Evolutionary conservation across 2,329 filamentous ascomycete species (phyloP).

Genomic region (Fusarium gaditjirri): DNA sequence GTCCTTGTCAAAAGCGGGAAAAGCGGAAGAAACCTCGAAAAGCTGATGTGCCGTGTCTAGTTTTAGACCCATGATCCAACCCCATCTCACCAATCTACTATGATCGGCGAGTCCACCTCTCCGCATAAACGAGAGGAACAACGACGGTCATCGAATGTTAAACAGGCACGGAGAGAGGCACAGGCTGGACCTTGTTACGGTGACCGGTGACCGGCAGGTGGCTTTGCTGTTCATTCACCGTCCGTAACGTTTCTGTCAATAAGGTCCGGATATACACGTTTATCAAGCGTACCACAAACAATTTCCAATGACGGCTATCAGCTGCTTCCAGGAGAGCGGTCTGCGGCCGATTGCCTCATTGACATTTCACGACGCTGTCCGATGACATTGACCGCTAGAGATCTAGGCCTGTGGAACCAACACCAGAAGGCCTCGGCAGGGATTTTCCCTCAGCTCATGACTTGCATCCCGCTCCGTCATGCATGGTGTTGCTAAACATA

Average conservation of each 20-base stretch:
- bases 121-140: slow-evolving; percentile 38
- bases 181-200: neutral
- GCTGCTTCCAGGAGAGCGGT: slow-evolving; percentile 30
- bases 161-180: neutral
- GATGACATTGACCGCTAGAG: slow-evolving; percentile 37
- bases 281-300: neutral
- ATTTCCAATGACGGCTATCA: neutral
- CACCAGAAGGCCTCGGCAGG: slow-evolving; percentile 25
- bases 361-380: slow-evolving; percentile 7
- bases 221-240: neutral
- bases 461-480: slow-evolving; percentile 23
- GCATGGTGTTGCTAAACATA: slow-evolving; percentile 40
- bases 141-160: slow-evolving; percentile 13
- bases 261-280: neutral
- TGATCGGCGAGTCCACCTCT: slow-evolving; percentile 29
- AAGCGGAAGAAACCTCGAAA: slow-evolving; percentile 7
- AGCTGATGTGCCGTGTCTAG: slow-evolving; percentile 6
- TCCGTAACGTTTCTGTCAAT: slow-evolving; percentile 20
- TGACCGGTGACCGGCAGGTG: slow-evolving; percentile 3
- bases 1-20: neutral
- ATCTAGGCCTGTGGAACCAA: slow-evolving; percentile 10
- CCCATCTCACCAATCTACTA: neutral
- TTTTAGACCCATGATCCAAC: slow-evolving; percentile 4
- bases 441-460: slow-evolving; percentile 25
- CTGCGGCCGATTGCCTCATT: slow-evolving; percentile 28